Evolutionary conservation across 2,329 filamentous ascomycete genomes (phyloP).

Genomic region (Didymellaceae sp.): DNA sequence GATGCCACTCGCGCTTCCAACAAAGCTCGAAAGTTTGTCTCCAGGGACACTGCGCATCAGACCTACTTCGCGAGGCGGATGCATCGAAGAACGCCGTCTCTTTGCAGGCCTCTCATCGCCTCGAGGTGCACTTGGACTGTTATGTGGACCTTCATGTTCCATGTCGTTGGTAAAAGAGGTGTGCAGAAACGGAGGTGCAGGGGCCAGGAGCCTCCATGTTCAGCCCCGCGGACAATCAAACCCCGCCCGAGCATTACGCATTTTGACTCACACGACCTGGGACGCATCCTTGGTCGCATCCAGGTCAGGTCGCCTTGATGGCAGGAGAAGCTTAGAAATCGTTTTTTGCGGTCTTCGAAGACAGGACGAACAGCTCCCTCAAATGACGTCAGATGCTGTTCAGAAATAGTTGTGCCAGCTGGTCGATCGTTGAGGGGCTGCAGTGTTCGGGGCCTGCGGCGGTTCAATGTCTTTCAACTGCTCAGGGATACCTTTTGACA

Average conservation of each 20-base stretch:
- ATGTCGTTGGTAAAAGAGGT: conserved; percentile 3
- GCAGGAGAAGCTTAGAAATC: too few relatives aligned
- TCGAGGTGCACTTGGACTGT: background rate
- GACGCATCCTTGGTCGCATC: too few relatives aligned
- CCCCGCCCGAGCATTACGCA: conserved; percentile 13
- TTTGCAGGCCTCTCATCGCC: conserved; percentile 18
- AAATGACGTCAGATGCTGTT: conserved; percentile 2
- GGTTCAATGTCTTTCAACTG: conserved; percentile 13
- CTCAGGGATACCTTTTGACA: conserved; percentile 11
- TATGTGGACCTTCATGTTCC: conserved; percentile 14
- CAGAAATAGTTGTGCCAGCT: conserved; percentile 20
- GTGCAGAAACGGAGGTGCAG: background rate
- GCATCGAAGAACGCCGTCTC: conserved; percentile 23
- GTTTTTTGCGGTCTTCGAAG: too few relatives aligned
- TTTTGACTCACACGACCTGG: too few relatives aligned
- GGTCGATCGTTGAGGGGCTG: conserved; percentile 2
- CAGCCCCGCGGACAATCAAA: conserved; percentile 18
- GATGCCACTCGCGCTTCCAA: conserved; percentile 66
- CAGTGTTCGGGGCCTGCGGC: conserved; percentile 15
- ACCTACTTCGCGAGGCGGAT: conserved; percentile 51
- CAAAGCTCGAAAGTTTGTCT: conserved; percentile 59
- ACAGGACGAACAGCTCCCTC: too few relatives aligned
- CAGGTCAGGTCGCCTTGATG: too few relatives aligned
- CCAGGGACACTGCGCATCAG: conserved; percentile 60
- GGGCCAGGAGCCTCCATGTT: background rate